Percentiles rank a stretch among this genome's conserved stretches.
phyloP scores from a whole-genome alignment of 2,329 filamentous ascomycete species.

The Periconia sp. region DNA sequence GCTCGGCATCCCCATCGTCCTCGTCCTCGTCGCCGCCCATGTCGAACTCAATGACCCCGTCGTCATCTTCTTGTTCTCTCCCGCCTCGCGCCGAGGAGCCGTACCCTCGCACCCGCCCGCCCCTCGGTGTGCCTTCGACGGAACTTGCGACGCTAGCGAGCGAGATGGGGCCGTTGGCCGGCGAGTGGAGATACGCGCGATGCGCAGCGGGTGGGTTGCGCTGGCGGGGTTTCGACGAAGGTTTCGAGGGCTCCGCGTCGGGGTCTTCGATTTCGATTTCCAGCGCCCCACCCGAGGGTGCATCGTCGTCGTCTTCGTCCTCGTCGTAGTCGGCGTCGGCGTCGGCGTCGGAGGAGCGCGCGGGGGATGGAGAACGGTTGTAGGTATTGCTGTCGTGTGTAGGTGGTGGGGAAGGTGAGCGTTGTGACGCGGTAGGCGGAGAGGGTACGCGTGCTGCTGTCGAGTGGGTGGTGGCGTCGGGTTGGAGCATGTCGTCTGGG shows the following conservation, averaged over 20 bases:
- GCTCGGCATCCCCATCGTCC: slow-evolving; percentile 19
- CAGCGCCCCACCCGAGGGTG: slow-evolving; percentile 21
- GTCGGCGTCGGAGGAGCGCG: not conserved
- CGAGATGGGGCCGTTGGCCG: slow-evolving; percentile 45
- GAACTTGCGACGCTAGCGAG: slow-evolving; percentile 48
- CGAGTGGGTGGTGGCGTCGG: slow-evolving; percentile 5
- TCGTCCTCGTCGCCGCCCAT: slow-evolving; percentile 35
- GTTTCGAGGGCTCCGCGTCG: slow-evolving; percentile 23
- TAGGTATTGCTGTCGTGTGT: slow-evolving; percentile 7
- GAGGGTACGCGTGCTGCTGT: slow-evolving; percentile 1
- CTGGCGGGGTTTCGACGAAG: slow-evolving; percentile 18
- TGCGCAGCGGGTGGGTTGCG: slow-evolving; percentile 6
- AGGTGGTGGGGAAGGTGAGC: slow-evolving; percentile 13
- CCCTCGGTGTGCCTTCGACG: slow-evolving; percentile 29
- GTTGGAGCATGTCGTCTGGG: slow-evolving; percentile 18
- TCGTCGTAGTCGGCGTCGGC: slow-evolving; percentile 3
- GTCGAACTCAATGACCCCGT: slow-evolving; percentile 41
- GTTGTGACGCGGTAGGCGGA: slow-evolving; percentile 8
- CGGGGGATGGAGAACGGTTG: slow-evolving; percentile 15
- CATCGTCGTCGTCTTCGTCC: slow-evolving; percentile 5
- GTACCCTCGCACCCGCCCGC: not conserved
- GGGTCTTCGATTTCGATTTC: slow-evolving; percentile 11
- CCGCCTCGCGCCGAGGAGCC: not conserved
- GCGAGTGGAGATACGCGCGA: slow-evolving; percentile 27
- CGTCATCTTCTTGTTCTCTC: slow-evolving; percentile 24